These are phyloP conservation scores for Aspergillus neoniger DNA, from an alignment of 2,329 filamentous ascomycete genomes.

Conservation along the genomic window DNA sequence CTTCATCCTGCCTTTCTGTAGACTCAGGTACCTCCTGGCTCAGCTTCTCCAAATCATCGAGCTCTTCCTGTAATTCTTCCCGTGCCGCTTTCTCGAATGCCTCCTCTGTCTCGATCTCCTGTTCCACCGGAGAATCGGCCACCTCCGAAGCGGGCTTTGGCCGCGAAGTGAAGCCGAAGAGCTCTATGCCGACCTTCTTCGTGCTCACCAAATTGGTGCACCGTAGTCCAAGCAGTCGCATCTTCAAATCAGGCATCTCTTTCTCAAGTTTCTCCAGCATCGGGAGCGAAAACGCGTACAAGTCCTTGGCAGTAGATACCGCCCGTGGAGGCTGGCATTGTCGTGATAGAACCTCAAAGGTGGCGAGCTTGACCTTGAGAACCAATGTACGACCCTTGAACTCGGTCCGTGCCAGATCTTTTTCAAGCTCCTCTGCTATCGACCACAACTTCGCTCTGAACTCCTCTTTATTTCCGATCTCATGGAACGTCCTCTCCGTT, in stretches of 20 bases:
- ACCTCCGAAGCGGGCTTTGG: conserved; percentile 21
- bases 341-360: conserved; percentile 85
- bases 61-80: conserved; percentile 61
- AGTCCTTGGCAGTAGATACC: conserved; percentile 71
- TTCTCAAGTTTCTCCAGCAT: conserved; percentile 83
- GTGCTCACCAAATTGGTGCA: conserved; percentile 86
- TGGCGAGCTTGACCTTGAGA: conserved; percentile 91
- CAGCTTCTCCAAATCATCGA: conserved; percentile 62
- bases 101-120: conserved; percentile 70
- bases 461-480: conserved; percentile 68
- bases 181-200: conserved; percentile 76
- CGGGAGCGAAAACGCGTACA: conserved; percentile 78
- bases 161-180: conserved; percentile 63
- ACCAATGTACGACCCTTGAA: conserved; percentile 90
- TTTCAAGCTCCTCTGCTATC: conserved; percentile 82
- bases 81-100: conserved; percentile 64
- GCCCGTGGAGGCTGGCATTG: conserved; percentile 73
- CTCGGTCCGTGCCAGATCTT: conserved; percentile 75
- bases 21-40: conserved; percentile 55
- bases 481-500: conserved; percentile 87
- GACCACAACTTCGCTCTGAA: conserved; percentile 76
- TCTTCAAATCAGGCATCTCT: conserved; percentile 74
- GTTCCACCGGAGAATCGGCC: conserved; percentile 45
- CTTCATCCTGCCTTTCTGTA: conserved; percentile 23
- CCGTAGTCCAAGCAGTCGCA: conserved; percentile 84